These are phyloP conservation scores for Boletus insuetus DNA, from an alignment of 768 basidiomycete genomes.

Conservation along the genomic window DNA sequence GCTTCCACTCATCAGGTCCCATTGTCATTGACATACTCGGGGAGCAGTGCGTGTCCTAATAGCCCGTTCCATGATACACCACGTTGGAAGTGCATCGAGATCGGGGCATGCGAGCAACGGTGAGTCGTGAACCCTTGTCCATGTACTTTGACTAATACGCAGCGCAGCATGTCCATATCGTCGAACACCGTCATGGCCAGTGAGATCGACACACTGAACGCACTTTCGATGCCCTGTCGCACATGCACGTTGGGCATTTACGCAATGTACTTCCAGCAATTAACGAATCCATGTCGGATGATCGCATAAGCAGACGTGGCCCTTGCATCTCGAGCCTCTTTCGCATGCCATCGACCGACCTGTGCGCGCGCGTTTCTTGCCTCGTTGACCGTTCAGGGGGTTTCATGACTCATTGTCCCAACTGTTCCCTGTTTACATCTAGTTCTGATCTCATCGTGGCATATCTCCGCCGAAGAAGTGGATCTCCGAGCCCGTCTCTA, in stretches of 20 bases:
- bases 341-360: neutral
- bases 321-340: neutral
- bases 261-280: neutral
- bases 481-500: conserved; percentile 11
- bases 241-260: neutral
- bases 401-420: neutral
- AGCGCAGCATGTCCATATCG: neutral
- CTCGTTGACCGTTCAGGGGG: neutral
- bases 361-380: conserved; percentile 2
- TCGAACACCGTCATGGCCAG: conserved; percentile 1
- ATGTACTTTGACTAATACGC: neutral
- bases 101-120: neutral
- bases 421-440: neutral
- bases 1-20: neutral
- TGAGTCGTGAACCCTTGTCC: neutral
- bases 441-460: neutral
- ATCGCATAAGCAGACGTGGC: neutral
- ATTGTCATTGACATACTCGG: neutral
- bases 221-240: neutral
- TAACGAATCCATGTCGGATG: neutral
- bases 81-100: conserved; percentile 1
- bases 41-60: too few species aligned
- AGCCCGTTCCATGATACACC: neutral
- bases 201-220: neutral
- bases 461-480: conserved; percentile 18